phyloP scores from a whole-genome alignment of 2,329 filamentous ascomycete genomes.

The Paecilomyces sp. region DNA sequence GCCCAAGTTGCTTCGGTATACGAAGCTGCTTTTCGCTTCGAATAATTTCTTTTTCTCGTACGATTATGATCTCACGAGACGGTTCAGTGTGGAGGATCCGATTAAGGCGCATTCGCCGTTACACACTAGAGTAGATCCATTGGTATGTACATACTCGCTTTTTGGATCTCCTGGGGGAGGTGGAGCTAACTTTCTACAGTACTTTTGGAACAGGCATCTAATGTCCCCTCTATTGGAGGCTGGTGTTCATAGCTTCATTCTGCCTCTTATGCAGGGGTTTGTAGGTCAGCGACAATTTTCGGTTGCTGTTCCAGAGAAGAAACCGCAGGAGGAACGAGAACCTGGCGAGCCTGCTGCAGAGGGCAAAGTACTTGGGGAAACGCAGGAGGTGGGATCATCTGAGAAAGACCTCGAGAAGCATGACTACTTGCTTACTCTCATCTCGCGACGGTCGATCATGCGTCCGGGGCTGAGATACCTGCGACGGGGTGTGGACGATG shows the following conservation, averaged over 20 bases:
- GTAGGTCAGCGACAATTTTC: constrained; percentile 79
- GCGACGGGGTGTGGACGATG: constrained; percentile 81
- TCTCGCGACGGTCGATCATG: constrained; percentile 82
- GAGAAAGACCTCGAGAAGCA: constrained; percentile 23
- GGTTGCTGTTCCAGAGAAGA: constrained; percentile 44
- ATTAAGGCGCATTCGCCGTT: constrained; percentile 51
- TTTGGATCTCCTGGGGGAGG: constrained; percentile 2
- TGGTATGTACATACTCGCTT: constrained; percentile 37
- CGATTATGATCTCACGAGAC: constrained; percentile 81
- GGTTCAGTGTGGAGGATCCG: constrained; percentile 37
- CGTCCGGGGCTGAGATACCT: constrained; percentile 85
- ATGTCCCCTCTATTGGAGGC: constrained; percentile 65
- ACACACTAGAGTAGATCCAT: constrained; percentile 63
- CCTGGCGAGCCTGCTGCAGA: constrained; percentile 14
- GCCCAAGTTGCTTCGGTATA: constrained; percentile 76
- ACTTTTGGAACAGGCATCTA: constrained; percentile 86
- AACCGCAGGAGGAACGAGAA: constrained; percentile 6
- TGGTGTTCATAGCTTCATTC: constrained; percentile 62
- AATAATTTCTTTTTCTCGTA: constrained; percentile 93
- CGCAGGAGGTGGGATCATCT: constrained; percentile 16
- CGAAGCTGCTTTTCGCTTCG: constrained; percentile 77
- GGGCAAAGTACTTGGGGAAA: constrained; percentile 37
- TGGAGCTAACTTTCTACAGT: constrained; percentile 37
- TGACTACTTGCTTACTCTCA: constrained; percentile 72
- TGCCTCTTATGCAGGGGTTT: constrained; percentile 91